Conservation (phyloP, 2,329 filamentous ascomycete genomes). For the Aspergillus proliferans region DNA sequence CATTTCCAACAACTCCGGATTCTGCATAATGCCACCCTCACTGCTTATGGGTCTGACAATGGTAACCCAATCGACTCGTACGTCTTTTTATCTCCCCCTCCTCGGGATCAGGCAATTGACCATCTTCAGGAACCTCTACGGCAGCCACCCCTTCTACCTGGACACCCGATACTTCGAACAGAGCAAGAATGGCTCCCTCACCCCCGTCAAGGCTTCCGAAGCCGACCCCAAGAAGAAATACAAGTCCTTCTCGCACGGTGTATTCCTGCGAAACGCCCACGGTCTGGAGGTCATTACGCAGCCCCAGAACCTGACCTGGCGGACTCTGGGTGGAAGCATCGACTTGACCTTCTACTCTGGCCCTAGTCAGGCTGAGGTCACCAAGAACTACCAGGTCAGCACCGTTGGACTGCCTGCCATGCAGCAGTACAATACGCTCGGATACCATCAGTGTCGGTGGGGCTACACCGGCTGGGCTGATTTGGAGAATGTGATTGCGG, state of each 20-base stretch:
- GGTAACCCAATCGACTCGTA: slow-evolving; percentile 49
- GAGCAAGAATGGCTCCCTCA: slow-evolving; percentile 44
- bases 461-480: slow-evolving; percentile 70
- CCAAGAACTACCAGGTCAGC: slow-evolving; percentile 62
- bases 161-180: slow-evolving; percentile 69
- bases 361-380: slow-evolving; percentile 61
- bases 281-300: slow-evolving; percentile 65
- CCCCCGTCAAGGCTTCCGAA: slow-evolving; percentile 50
- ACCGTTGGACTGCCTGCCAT: slow-evolving; percentile 66
- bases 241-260: slow-evolving; percentile 64
- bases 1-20: slow-evolving; percentile 64
- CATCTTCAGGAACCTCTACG: slow-evolving; percentile 58
- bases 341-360: slow-evolving; percentile 77
- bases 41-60: slow-evolving; percentile 62
- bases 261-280: slow-evolving; percentile 71
- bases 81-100: slow-evolving; percentile 7
- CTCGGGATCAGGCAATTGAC: background rate
- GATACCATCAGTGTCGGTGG: slow-evolving; percentile 79
- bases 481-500: slow-evolving; percentile 52
- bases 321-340: slow-evolving; percentile 67
- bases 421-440: slow-evolving; percentile 76
- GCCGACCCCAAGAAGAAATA: slow-evolving; percentile 51
- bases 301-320: slow-evolving; percentile 62
- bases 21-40: slow-evolving; percentile 66
- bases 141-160: slow-evolving; percentile 70